Evolutionary conservation across 2,329 filamentous ascomycete genomes (phyloP).

Genomic region (Cladosporium sp.): DNA sequence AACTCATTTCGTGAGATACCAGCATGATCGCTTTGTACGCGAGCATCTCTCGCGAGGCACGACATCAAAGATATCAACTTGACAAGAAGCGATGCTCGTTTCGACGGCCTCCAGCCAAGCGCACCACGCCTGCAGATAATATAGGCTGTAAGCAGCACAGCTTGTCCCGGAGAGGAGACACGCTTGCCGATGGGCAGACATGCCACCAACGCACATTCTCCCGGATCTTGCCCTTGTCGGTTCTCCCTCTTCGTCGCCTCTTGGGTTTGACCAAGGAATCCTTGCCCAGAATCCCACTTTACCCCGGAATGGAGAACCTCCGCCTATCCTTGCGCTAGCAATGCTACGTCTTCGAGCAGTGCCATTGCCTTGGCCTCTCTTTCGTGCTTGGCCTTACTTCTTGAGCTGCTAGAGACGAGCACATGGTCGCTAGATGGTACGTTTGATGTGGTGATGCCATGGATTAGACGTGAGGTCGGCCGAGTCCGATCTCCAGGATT

Average conservation of each 20-base stretch:
- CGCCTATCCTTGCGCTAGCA: neutral
- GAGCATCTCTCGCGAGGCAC: no score
- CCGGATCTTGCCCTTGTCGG: no score
- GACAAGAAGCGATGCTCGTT: no score
- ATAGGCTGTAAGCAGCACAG: neutral
- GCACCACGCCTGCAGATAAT: neutral
- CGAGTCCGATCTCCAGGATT: neutral
- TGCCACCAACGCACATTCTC: neutral
- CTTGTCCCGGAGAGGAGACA: neutral
- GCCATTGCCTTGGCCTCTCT: neutral
- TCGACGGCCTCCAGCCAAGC: neutral
- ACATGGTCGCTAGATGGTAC: neutral
- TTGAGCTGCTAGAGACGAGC: neutral
- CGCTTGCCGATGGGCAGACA: neutral
- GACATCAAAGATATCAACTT: no score
- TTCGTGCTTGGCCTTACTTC: neutral
- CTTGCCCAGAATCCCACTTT: neutral
- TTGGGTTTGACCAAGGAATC: neutral
- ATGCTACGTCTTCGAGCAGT: neutral
- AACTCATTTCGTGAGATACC: no score
- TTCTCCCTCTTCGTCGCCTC: neutral
- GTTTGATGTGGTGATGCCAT: no score
- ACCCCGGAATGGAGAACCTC: neutral
- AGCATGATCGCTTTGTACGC: no score
- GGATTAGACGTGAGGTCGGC: neutral